phyloP scores from a whole-genome alignment of 331 rosid genomes.

The Rosa hybrid region DNA sequence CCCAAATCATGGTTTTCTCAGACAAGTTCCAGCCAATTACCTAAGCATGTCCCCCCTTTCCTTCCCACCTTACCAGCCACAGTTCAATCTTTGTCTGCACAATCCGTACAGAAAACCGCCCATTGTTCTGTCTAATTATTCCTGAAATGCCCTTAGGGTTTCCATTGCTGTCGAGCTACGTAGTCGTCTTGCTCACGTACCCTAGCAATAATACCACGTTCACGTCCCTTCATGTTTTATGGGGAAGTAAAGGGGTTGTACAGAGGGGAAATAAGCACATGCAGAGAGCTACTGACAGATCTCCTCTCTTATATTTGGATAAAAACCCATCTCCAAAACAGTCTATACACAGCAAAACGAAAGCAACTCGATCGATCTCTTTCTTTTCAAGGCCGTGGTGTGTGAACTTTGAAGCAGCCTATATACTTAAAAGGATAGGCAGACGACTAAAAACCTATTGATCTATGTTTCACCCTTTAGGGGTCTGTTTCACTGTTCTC shows the following conservation, averaged over 20 bases:
- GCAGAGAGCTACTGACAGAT: neutral
- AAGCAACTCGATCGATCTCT: neutral
- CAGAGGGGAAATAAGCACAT: neutral
- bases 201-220: conserved; percentile 9
- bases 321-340: neutral
- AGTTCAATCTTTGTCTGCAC: conserved; percentile 39
- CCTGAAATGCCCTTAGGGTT: conserved; percentile 32
- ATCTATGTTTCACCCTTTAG: neutral
- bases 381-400: neutral
- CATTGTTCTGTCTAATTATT: conserved; percentile 13
- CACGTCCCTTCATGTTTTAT: neutral
- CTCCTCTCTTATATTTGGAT: neutral
- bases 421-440: neutral
- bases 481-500: neutral
- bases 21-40: conserved; percentile 46
- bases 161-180: conserved; percentile 24
- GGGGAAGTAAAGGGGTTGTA: neutral
- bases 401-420: neutral
- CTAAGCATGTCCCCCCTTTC: conserved; percentile 53
- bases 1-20: conserved; percentile 61
- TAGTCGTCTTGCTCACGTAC: neutral
- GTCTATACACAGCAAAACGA: neutral
- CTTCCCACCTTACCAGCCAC: conserved; percentile 28
- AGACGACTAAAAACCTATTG: neutral
- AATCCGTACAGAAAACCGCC: conserved; percentile 19